Percentiles rank a stretch among this genome's conserved stretches.
phyloP scores from a whole-genome alignment of 441 rosid species.

The Croton laevigatus region DNA sequence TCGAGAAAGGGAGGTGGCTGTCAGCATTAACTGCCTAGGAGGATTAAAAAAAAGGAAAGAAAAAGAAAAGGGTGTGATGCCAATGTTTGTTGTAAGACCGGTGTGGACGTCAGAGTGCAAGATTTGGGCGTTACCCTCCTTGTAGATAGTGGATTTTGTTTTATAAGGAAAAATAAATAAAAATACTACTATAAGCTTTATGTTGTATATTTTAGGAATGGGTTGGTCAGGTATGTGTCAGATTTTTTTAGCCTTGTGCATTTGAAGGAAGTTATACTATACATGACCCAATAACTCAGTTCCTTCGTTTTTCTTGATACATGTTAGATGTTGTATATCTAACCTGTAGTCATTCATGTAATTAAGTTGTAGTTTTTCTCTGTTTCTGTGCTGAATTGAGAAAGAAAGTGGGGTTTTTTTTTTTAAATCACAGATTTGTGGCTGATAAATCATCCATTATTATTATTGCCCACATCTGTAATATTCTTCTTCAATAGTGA shows the following conservation, averaged over 20 bases:
- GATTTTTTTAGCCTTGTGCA: conserved; percentile 8
- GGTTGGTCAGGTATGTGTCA: conserved; percentile 8
- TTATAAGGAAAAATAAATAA: conserved; percentile 18
- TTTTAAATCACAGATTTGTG: no score
- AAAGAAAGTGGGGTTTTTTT: no score
- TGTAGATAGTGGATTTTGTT: conserved; percentile 34
- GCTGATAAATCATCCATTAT: no score
- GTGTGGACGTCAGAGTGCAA: conserved; percentile 11
- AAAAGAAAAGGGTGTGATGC: conserved; percentile 4
- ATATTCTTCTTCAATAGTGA: no score
- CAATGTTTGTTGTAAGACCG: conserved; percentile 18
- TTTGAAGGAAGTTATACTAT: background rate
- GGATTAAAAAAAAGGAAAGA: background rate
- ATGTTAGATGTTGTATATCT: no score
- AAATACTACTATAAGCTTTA: background rate
- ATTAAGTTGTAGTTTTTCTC: no score
- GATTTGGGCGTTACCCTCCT: conserved; percentile 10
- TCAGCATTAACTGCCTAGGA: background rate
- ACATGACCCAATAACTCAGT: background rate
- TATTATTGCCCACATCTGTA: no score
- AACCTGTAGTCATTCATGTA: no score
- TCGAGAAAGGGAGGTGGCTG: conserved; percentile 4
- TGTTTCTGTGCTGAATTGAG: no score
- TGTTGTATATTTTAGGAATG: conserved; percentile 13
- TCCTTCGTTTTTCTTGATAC: no score